Base-by-base conservation (phyloP, 2,329 filamentous ascomycete genomes). In the Aspergillus brunneoviolaceus region DNA sequence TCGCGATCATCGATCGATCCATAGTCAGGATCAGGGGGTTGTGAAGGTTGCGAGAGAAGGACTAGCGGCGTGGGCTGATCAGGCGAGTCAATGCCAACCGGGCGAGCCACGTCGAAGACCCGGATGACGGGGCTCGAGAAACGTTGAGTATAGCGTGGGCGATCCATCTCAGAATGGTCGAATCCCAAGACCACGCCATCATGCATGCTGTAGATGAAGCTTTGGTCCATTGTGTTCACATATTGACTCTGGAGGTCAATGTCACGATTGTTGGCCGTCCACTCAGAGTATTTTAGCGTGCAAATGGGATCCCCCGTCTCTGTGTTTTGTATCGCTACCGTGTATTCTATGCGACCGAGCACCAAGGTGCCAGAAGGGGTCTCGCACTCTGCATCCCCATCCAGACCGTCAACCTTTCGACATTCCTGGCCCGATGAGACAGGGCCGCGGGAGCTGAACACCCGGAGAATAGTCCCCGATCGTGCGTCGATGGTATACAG, bases 201-300 rank as follows among this genome's bases (percentile, higher is more conserved):
- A 69, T 92, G 90, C 67, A 88, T 87, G 65, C 89, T 91, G 66
- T 94, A 94, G 54, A 98, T 89, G 76, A 98, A 97, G 62, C 89
- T 90, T 66, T 90, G 88, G 73, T 98, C 93, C 72, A 93, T 88
- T 0, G 92, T 92, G 11, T 82, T 79, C 14, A 84, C 85, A 70
- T 98, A 95, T 71, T 98, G 92, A 53, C 85, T 85, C 69, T 92
- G 88, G 6, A 99, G 85, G 72, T 99, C 95, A 64, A 86, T 86
- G 75, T 99, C 94, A 62, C 88, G 90, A 60, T 89, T 96, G 75
- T 99, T 99, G 14, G 93, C 91, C 0, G 87, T 88, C 95, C 95
- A 99, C 74, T 99, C 95, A 11, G 92, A 90, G 72, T 96, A 99
- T 65, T 87, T 93, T 67, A 99, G 85, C 0, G 91, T 96, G 70